Percentiles rank a stretch among this genome's conserved stretches.
Conservation (phyloP, 495 filamentous ascomycete genomes). For the Immersiella caudata region DNA sequence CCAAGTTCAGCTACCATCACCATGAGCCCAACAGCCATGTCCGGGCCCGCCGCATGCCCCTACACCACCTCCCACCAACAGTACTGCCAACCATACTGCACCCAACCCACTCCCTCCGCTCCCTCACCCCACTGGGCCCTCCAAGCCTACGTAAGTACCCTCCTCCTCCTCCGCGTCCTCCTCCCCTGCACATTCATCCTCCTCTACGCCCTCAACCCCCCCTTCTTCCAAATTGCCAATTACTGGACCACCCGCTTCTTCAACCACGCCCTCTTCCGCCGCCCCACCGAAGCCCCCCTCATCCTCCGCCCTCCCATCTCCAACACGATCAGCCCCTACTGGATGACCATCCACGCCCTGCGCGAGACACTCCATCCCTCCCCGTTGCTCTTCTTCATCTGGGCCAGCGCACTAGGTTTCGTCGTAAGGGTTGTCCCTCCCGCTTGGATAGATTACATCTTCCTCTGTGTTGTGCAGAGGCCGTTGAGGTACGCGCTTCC, state of each 20-base stretch:
- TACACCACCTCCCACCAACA: no score
- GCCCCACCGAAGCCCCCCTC: neutral
- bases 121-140: neutral
- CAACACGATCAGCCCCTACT: neutral
- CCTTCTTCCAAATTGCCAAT: neutral
- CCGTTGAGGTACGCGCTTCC: no score
- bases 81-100: no score
- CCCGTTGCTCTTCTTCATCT: neutral
- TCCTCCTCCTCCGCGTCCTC: neutral
- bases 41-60: no score
- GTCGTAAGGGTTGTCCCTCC: no score
- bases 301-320: neutral
- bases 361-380: neutral
- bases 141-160: neutral
- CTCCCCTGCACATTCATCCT: neutral
- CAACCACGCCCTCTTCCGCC: neutral
- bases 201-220: neutral
- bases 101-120: neutral
- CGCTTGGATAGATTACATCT: no score
- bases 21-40: no score
- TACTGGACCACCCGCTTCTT: neutral
- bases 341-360: neutral
- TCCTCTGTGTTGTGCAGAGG: no score
- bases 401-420: no score
- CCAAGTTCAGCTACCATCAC: no score